Percentiles rank a stretch among this genome's conserved stretches.
Conservation (phyloP, 257 asterid species). For the Plantago elongata region DNA sequence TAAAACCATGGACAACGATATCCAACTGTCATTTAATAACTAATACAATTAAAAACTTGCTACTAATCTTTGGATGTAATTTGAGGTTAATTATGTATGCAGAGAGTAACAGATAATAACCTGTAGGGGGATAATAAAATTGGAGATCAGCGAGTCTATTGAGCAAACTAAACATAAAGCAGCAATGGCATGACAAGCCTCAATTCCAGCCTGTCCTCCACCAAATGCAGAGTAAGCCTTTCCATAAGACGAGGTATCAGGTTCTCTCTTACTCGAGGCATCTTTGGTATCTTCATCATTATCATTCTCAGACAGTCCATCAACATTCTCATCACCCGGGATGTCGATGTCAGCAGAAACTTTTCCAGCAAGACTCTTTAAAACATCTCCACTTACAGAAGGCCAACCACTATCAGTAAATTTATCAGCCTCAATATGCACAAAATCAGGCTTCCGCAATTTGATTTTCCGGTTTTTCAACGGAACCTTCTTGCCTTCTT, state of each 20-base stretch:
- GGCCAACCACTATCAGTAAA: slow-evolving; percentile 98
- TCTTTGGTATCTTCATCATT: slow-evolving; percentile 20
- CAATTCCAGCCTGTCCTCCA: slow-evolving; percentile 67
- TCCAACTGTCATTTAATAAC: neutral
- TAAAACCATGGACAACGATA: neutral
- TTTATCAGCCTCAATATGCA: slow-evolving; percentile 50
- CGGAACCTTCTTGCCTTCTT: slow-evolving; percentile 89
- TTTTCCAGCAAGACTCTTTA: slow-evolving; percentile 78
- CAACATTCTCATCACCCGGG: slow-evolving; percentile 45
- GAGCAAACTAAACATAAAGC: slow-evolving; percentile 92
- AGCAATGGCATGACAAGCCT: slow-evolving; percentile 93
- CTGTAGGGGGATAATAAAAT: slow-evolving; percentile 96
- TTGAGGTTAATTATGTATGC: neutral
- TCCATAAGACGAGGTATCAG: slow-evolving; percentile 71
- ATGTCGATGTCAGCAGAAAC: slow-evolving; percentile 69
- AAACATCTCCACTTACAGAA: slow-evolving; percentile 74
- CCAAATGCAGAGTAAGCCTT: slow-evolving; percentile 63
- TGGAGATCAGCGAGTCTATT: slow-evolving; percentile 84
- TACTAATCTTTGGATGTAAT: neutral
- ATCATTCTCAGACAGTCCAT: slow-evolving; percentile 33
- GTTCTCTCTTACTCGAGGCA: slow-evolving; percentile 24
- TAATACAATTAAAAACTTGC: neutral
- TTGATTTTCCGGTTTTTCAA: slow-evolving; percentile 66
- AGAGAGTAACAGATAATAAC: slow-evolving; percentile 28
- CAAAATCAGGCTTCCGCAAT: slow-evolving; percentile 57